These are phyloP conservation scores for Botrytis deweyae DNA, from an alignment of 2,329 filamentous ascomycete species.

Conservation along the genomic window DNA sequence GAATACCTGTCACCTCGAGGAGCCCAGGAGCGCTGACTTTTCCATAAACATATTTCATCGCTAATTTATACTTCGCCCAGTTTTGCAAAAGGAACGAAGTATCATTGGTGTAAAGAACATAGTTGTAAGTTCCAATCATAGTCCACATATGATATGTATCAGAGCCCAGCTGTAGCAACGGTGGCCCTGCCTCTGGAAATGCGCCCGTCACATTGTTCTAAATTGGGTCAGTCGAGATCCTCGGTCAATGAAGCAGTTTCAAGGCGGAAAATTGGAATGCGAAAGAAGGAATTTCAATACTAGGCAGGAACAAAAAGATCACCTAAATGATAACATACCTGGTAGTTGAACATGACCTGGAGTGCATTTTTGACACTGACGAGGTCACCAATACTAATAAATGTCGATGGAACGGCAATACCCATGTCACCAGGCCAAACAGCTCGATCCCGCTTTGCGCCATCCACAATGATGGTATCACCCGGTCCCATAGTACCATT, in stretches of 20 bases:
- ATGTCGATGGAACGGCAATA: conserved; percentile 53
- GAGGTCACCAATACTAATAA: conserved; percentile 54
- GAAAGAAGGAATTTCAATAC: background rate
- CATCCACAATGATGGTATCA: conserved; percentile 45
- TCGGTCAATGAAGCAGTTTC: background rate
- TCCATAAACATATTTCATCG: conserved; percentile 47
- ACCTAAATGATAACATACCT: conserved; percentile 38
- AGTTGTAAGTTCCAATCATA: conserved; percentile 59
- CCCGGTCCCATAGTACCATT: conserved; percentile 38
- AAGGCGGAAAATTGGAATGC: background rate
- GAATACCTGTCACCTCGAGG: conserved; percentile 32
- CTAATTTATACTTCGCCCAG: conserved; percentile 51
- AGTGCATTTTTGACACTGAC: conserved; percentile 49
- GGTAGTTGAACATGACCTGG: conserved; percentile 43
- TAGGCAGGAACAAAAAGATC: background rate
- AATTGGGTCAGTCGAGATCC: background rate
- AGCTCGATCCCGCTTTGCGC: conserved; percentile 58
- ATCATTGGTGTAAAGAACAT: conserved; percentile 56
- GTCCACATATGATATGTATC: conserved; percentile 61
- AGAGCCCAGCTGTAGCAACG: conserved; percentile 31
- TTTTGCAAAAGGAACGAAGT: conserved; percentile 47
- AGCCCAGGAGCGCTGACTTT: conserved; percentile 43
- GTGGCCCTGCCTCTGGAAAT: conserved; percentile 35
- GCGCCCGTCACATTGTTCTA: conserved; percentile 30
- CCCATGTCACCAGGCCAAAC: conserved; percentile 62